Evolutionary conservation across 2,329 filamentous ascomycete genomes (phyloP).

Genomic region (Dothistroma pini): DNA sequence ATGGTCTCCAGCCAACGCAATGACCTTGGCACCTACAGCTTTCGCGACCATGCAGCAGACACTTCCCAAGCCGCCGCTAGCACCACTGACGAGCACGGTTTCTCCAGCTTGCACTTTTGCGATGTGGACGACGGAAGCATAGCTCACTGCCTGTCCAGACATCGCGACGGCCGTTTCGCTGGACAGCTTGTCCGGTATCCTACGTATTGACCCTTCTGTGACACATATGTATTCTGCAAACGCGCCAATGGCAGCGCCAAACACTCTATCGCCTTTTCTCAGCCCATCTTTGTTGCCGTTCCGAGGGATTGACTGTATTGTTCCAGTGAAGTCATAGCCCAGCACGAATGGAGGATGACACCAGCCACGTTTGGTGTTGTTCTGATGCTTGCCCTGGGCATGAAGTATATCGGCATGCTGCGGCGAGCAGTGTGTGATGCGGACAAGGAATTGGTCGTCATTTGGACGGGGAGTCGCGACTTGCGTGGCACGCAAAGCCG

Average conservation of each 20-base stretch:
- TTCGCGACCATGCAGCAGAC: slow-evolving; percentile 56
- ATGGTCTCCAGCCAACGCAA: slow-evolving; percentile 50
- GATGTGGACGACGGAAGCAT: slow-evolving; percentile 47
- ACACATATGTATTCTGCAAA: slow-evolving; percentile 53
- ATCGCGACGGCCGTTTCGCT: slow-evolving; percentile 52
- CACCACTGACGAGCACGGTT: slow-evolving; percentile 54
- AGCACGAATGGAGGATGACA: slow-evolving; percentile 56
- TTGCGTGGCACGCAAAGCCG: slow-evolving; percentile 28
- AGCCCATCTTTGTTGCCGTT: slow-evolving; percentile 29
- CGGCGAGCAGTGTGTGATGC: slow-evolving; percentile 54
- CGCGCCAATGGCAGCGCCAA: slow-evolving; percentile 51
- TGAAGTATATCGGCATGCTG: slow-evolving; percentile 62
- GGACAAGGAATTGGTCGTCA: slow-evolving; percentile 42
- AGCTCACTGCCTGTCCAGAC: slow-evolving; percentile 53
- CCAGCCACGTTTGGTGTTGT: slow-evolving; percentile 45
- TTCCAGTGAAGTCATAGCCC: slow-evolving; percentile 59
- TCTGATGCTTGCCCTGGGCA: slow-evolving; percentile 57
- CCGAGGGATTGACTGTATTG: slow-evolving; percentile 42
- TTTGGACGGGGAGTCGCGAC: slow-evolving; percentile 35
- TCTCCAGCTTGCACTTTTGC: slow-evolving; percentile 45
- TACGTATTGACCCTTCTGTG: slow-evolving; percentile 39
- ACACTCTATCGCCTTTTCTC: slow-evolving; percentile 51
- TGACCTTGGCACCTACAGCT: slow-evolving; percentile 51
- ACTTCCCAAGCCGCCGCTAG: slow-evolving; percentile 54
- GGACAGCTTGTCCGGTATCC: slow-evolving; percentile 46